Conservation (phyloP, 2,329 filamentous ascomycete species). For the Talaromyces sp. region DNA sequence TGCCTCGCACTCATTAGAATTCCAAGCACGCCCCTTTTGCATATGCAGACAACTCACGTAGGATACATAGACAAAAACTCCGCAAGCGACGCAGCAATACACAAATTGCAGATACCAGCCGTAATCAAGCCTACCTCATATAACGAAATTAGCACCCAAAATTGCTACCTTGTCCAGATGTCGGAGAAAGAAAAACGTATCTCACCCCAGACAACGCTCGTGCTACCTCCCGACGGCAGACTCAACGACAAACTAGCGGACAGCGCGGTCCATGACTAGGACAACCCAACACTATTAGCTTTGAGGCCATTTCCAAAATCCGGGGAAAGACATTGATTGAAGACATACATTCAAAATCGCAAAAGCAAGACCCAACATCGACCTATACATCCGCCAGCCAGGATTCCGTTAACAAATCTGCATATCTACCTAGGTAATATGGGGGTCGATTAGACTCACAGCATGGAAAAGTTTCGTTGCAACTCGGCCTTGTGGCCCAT, state of each 20-base stretch:
- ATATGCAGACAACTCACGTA: conserved; percentile 31
- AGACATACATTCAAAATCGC: conserved; percentile 52
- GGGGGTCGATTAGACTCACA: conserved; percentile 26
- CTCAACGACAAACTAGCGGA: conserved; percentile 55
- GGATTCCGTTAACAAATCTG: background rate
- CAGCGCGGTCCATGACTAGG: conserved; percentile 55
- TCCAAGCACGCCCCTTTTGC: background rate
- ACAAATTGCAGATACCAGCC: conserved; percentile 64
- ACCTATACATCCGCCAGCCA: conserved; percentile 24
- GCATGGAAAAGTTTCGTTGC: conserved; percentile 52
- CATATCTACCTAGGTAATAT: background rate
- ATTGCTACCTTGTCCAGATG: too few relatives aligned
- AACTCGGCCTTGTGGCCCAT: conserved; percentile 56
- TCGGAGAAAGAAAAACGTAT: background rate
- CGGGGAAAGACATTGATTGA: background rate
- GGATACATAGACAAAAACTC: conserved; percentile 65
- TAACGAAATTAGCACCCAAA: background rate
- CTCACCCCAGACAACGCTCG: conserved; percentile 67
- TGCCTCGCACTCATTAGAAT: conserved; percentile 9
- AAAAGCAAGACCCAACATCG: conserved; percentile 59
- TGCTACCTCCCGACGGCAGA: conserved; percentile 65
- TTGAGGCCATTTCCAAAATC: background rate
- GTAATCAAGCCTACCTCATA: conserved; percentile 42
- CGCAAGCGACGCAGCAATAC: conserved; percentile 62
- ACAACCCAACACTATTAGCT: background rate